phyloP scores from a whole-genome alignment of 305 asterid species.

The Fraxinus paxiana region DNA sequence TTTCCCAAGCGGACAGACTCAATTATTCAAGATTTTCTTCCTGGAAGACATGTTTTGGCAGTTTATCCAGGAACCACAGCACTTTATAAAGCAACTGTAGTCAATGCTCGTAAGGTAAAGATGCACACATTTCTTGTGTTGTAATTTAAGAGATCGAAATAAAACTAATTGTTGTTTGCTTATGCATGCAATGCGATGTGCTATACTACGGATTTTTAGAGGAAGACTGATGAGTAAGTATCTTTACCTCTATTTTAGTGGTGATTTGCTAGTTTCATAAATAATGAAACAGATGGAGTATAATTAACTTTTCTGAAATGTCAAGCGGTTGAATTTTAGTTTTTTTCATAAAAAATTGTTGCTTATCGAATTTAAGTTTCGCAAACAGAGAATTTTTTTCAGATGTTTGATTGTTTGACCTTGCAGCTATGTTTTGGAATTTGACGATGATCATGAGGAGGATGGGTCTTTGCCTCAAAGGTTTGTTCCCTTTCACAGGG shows the following conservation, averaged over 20 bases:
- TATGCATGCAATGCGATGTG: conserved; percentile 25
- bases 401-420: neutral
- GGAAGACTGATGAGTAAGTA: conserved; percentile 91
- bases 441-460: conserved; percentile 91
- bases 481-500: conserved; percentile 77
- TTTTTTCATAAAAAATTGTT: neutral
- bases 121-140: neutral
- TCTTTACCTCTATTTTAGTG: conserved; percentile 1
- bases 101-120: conserved; percentile 74
- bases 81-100: conserved; percentile 91
- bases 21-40: conserved; percentile 62
- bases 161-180: conserved; percentile 34
- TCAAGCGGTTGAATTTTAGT: neutral
- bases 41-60: conserved; percentile 82
- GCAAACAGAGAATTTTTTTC: neutral
- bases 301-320: neutral
- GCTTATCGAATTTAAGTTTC: neutral
- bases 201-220: conserved; percentile 40
- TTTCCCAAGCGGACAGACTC: conserved; percentile 77
- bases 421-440: conserved; percentile 77
- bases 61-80: conserved; percentile 97
- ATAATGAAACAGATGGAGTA: neutral
- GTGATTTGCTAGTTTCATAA: neutral
- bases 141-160: neutral
- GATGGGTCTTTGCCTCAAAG: conserved; percentile 84